Evolutionary conservation across 2,329 filamentous ascomycete genomes (phyloP).

Genomic region (Clonostachys solani): DNA sequence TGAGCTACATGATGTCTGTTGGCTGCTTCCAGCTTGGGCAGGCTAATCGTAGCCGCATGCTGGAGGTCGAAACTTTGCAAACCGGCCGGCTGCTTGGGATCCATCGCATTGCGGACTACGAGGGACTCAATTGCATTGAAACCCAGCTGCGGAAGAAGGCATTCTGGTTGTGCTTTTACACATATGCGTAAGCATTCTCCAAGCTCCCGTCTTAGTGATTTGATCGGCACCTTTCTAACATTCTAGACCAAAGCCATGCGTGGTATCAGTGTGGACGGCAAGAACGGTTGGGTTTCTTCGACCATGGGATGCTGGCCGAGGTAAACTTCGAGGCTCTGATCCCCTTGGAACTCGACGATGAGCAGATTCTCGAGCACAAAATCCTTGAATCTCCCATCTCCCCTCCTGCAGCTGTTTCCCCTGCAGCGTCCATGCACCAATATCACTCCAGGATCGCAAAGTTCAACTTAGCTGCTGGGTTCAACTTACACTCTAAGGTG

Average conservation of each 20-base stretch:
- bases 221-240: not conserved
- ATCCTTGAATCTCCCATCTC: too few relatives aligned
- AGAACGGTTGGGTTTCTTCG: constrained; percentile 17
- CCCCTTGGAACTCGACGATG: constrained; percentile 22
- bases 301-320: constrained; percentile 15
- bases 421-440: constrained; percentile 2
- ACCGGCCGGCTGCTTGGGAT: constrained; percentile 22
- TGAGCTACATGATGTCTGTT: constrained; percentile 22
- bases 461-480: constrained; percentile 16
- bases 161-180: constrained; percentile 28
- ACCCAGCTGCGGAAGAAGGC: constrained; percentile 27
- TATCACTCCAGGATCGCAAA: not conserved
- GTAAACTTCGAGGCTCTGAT: constrained; percentile 23
- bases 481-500: constrained; percentile 18
- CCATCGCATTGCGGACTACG: constrained; percentile 21
- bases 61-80: constrained; percentile 26
- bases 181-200: constrained; percentile 9
- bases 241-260: constrained; percentile 6
- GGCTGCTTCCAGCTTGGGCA: constrained; percentile 26
- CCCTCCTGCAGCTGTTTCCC: not conserved
- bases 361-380: constrained; percentile 17
- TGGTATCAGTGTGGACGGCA: constrained; percentile 11
- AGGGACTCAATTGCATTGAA: constrained; percentile 21
- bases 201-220: not conserved
- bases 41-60: constrained; percentile 25